Conservation (phyloP, 2,329 filamentous ascomycete species). For the Colletotrichum tabaci region DNA sequence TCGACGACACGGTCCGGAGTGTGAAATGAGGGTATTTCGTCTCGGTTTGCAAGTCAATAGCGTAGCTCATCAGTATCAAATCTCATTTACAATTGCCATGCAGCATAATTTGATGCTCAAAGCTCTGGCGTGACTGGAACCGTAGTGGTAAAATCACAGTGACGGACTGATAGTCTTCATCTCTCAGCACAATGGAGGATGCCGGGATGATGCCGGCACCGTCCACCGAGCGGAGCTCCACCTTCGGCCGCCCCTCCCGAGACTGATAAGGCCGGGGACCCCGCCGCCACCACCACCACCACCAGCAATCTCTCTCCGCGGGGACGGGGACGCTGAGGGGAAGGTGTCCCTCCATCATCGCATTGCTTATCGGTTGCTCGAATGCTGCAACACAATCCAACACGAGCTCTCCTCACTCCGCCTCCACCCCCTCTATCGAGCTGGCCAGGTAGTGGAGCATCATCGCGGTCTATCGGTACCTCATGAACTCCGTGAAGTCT, state of each 20-base stretch:
- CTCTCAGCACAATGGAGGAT: background rate
- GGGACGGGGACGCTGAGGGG: background rate
- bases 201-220: background rate
- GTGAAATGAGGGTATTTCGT: background rate
- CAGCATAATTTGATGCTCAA: background rate
- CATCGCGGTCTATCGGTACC: background rate
- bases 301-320: background rate
- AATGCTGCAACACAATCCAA: background rate
- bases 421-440: constrained; percentile 28
- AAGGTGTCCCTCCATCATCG: background rate
- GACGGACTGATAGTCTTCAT: background rate
- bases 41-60: background rate
- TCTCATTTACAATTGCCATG: background rate
- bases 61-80: background rate
- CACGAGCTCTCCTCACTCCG: constrained; percentile 25
- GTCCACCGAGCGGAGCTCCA: constrained; percentile 30
- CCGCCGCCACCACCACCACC: constrained; percentile 16
- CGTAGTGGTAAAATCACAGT: background rate
- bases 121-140: too few relatives aligned
- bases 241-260: constrained; percentile 37
- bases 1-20: constrained; percentile 31
- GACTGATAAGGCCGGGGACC: constrained; percentile 25
- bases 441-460: constrained; percentile 13
- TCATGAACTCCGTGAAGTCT: constrained; percentile 14
- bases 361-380: constrained; percentile 2